These are phyloP conservation scores for Tremella fuciformis DNA, from an alignment of 768 basidiomycete species.

Conservation along the genomic window DNA sequence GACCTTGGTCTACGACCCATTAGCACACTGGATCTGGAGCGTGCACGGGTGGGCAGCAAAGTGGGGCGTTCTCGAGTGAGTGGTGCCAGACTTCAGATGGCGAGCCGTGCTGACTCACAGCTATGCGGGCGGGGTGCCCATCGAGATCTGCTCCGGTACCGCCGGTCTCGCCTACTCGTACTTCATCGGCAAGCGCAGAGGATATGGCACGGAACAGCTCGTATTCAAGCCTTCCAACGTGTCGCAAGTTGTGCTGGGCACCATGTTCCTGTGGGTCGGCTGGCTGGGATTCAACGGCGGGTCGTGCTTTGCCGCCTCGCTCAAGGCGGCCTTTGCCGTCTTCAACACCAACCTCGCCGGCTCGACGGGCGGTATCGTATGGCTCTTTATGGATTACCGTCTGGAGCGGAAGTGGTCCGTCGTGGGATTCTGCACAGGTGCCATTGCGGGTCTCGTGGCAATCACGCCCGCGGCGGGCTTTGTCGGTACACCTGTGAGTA, in stretches of 20 bases:
- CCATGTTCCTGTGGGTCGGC: slow-evolving; percentile 75
- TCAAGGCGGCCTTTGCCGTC: slow-evolving; percentile 82
- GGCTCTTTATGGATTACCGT: slow-evolving; percentile 67
- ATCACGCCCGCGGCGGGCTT: slow-evolving; percentile 56
- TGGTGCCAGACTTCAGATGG: neutral
- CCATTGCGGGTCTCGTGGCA: slow-evolving; percentile 62
- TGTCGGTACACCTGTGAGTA: slow-evolving; percentile 48
- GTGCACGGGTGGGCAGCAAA: slow-evolving; percentile 69
- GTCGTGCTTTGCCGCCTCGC: slow-evolving; percentile 79
- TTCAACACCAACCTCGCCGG: slow-evolving; percentile 92
- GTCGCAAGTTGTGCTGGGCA: slow-evolving; percentile 82
- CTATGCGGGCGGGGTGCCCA: slow-evolving; percentile 89
- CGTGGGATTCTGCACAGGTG: slow-evolving; percentile 94
- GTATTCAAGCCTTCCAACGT: slow-evolving; percentile 95
- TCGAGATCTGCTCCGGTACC: slow-evolving; percentile 91
- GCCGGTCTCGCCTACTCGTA: slow-evolving; percentile 79
- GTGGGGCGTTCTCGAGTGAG: slow-evolving; percentile 61
- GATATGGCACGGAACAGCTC: slow-evolving; percentile 84
- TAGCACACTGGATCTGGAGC: slow-evolving; percentile 98
- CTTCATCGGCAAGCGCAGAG: slow-evolving; percentile 84
- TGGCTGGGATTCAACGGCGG: slow-evolving; percentile 83
- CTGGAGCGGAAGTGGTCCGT: slow-evolving; percentile 89
- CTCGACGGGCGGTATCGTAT: slow-evolving; percentile 58
- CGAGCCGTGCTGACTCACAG: neutral
- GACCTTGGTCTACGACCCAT: slow-evolving; percentile 79